Evolutionary conservation across 345 rosid species (phyloP), one percentile per base, ranked within the genome.

Genomic region (Barbarea vulgaris): DNA sequence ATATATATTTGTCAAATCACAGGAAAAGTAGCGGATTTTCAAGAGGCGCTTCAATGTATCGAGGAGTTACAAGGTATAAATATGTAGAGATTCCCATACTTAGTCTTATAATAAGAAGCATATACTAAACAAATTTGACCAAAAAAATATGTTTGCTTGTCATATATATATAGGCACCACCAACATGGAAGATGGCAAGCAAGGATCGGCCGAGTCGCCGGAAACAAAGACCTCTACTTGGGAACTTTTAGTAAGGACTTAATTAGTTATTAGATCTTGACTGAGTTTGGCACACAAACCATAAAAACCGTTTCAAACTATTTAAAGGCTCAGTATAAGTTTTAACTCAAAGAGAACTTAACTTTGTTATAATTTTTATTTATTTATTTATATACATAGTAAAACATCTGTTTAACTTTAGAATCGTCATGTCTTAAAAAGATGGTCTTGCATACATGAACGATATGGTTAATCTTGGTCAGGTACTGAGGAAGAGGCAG

Each of bases 151-250:
- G 6, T 59, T 7, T 62, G 24, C 67, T 15, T 58, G 41, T 47
- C 24, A 60, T 56, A 74, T 58, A 59, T 80, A 93, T 58, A 59
- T 80, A 93, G 98, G 85, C 99, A 95, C 81, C 99, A 95, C 80
- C 99, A 95, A 69, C 99, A 95, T 79, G 98, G 99, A 76, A 86
- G 99, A 78, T 95, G 99, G 99, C 99, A 95, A 76, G 99, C 99
- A n/a, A 88, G 99, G 81, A 95, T 95, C 39, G 99, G 98, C 8
- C 85, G 99, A 81, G 99, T 95, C 47, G 99, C 99, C 0, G 99
- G 99, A 76, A 95, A 95, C 85, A 95, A 95, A 84, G 99, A 95
- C 80, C 99, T 95, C 75, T 95, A 95, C 80, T 60, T 95, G 60
- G 99, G 99, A 81, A 95, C 99, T 47, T 95, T 95, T 80, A 90